Percentiles rank a stretch among this genome's conserved stretches.
phyloP scores from a whole-genome alignment of 208 protist genomes.

The Acanthamoeba healyi region DNA sequence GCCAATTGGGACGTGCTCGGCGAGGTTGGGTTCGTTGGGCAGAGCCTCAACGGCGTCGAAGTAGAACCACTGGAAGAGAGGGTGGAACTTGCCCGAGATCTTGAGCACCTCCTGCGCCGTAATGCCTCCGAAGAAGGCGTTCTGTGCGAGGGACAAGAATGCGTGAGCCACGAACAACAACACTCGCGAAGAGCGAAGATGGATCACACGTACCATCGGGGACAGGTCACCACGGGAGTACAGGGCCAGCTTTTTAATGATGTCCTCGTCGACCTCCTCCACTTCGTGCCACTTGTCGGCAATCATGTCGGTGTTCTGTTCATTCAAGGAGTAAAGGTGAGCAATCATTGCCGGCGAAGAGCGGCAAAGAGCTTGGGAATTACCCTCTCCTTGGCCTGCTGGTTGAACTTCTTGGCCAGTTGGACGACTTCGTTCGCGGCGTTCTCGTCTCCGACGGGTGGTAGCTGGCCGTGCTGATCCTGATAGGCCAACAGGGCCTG shows the following conservation, averaged over 20 bases:
- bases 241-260: conserved; percentile 83
- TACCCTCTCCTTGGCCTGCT: not conserved
- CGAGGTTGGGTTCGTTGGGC: conserved; percentile 89
- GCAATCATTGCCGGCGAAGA: not conserved
- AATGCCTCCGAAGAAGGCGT: conserved; percentile 92
- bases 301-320: not conserved
- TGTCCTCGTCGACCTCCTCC: conserved; percentile 86
- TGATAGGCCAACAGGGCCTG: conserved; percentile 17
- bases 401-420: conserved; percentile 55
- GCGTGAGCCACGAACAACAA: too few species aligned
- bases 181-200: too few species aligned
- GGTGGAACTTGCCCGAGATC: conserved; percentile 95
- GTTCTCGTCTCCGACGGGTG: conserved; percentile 46
- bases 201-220: conserved; percentile 66
- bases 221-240: conserved; percentile 82
- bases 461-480: conserved; percentile 68
- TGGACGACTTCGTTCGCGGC: conserved; percentile 78
- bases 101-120: conserved; percentile 97
- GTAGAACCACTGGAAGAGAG: conserved; percentile 94
- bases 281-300: not conserved
- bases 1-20: conserved; percentile 91
- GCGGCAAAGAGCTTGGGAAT: not conserved
- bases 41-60: conserved; percentile 95
- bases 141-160: conserved; percentile 83
- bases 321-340: not conserved